Percentiles rank a stretch among this genome's conserved stretches.
Evolutionary conservation across 2,329 filamentous ascomycete species (phyloP).

Genomic region (Diaporthe citri): DNA sequence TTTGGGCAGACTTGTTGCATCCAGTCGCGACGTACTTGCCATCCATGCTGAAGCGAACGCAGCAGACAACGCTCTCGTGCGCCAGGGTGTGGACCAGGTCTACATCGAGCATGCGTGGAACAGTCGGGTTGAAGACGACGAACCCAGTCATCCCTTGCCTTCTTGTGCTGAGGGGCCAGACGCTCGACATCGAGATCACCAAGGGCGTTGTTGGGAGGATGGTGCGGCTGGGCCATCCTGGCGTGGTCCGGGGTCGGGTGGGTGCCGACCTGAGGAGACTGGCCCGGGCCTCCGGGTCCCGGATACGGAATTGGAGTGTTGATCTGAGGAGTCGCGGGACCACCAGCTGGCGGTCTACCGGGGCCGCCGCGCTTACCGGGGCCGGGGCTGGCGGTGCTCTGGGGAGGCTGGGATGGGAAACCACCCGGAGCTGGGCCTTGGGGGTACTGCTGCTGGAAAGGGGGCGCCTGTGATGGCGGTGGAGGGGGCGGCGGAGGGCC

Average conservation of each 20-base stretch:
- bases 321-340: slow-evolving; percentile 92
- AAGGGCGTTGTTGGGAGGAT: slow-evolving; percentile 71
- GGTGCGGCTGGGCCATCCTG: slow-evolving; percentile 64
- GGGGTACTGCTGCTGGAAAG: slow-evolving; percentile 78
- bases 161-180: slow-evolving; percentile 88
- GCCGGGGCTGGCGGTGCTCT: slow-evolving; percentile 87
- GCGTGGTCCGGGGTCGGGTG: slow-evolving; percentile 82
- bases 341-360: slow-evolving; percentile 72
- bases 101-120: slow-evolving; percentile 91
- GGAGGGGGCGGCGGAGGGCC: slow-evolving; percentile 69
- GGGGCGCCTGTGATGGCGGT: slow-evolving; percentile 75
- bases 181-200: slow-evolving; percentile 90
- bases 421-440: slow-evolving; percentile 72
- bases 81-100: slow-evolving; percentile 92
- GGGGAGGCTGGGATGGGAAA: slow-evolving; percentile 86
- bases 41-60: slow-evolving; percentile 95
- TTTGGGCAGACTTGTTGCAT: slow-evolving; percentile 99
- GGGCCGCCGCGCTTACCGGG: slow-evolving; percentile 80
- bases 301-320: slow-evolving; percentile 89
- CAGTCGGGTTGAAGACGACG: slow-evolving; percentile 93
- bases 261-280: slow-evolving; percentile 84
- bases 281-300: slow-evolving; percentile 69
- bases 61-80: slow-evolving; percentile 98
- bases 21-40: slow-evolving; percentile 97
- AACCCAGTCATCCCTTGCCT: slow-evolving; percentile 95